Evolutionary conservation across 768 basidiomycete species (phyloP).

Genomic region (Pisolithus marmoratus): DNA sequence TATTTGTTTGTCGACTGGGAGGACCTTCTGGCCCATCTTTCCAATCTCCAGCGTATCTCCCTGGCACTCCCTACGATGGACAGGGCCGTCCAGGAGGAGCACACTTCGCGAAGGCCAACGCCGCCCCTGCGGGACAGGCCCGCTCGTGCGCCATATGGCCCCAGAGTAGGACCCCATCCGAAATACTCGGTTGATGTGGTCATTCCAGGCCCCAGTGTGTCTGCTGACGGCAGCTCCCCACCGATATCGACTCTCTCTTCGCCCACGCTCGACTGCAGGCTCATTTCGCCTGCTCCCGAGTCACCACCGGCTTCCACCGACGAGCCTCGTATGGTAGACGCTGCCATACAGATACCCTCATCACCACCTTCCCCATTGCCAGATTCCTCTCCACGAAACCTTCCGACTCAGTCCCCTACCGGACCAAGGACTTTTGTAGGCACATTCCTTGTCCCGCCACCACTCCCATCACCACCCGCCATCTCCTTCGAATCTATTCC

Average conservation of each 20-base stretch:
- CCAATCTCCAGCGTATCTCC: neutral
- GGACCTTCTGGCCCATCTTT: neutral
- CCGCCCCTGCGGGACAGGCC: constrained; percentile 18
- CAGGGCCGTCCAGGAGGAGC: constrained; percentile 8
- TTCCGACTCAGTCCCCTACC: constrained; percentile 5
- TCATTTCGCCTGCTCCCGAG: constrained; percentile 3
- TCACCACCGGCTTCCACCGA: neutral
- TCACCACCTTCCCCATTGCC: constrained; percentile 3
- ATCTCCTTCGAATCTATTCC: constrained; percentile 53
- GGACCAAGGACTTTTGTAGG: constrained; percentile 6
- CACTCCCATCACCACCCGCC: constrained; percentile 43
- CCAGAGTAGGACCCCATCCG: constrained; percentile 12
- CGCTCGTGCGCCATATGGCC: constrained; percentile 15
- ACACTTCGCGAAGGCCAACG: constrained; percentile 7
- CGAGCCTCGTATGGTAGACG: constrained; percentile 6
- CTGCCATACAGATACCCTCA: constrained; percentile 9
- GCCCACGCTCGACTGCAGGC: neutral
- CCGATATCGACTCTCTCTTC: neutral
- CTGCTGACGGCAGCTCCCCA: constrained; percentile 7
- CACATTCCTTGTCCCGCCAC: constrained; percentile 21
- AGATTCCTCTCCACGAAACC: constrained; percentile 4
- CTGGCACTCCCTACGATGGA: constrained; percentile 8
- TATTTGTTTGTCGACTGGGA: neutral
- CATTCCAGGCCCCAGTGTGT: constrained; percentile 1
- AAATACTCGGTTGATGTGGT: constrained; percentile 12